Evolutionary conservation across 169 alveolate genomes (phyloP).

Genomic region (Plasmodium adleri): DNA sequence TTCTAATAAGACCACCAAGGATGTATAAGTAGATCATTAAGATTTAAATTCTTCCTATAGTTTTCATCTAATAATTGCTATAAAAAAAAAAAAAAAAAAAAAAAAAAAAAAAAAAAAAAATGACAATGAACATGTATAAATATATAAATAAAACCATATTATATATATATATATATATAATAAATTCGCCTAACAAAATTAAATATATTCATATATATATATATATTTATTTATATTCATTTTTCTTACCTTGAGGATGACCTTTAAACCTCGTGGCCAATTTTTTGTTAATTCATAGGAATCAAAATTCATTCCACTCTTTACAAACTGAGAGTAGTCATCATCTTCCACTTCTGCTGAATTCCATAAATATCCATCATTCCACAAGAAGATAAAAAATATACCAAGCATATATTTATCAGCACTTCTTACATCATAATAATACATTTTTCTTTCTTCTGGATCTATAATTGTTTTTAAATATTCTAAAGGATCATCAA

Average conservation of each 20-base stretch:
- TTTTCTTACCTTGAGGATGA: conserved; percentile 25
- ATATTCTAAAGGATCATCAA: conserved; percentile 24
- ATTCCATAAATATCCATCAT: conserved; percentile 87
- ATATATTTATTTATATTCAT: neutral
- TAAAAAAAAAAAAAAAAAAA: conserved; percentile 1
- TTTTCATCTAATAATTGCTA: conserved; percentile 39
- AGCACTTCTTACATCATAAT: conserved; percentile 84
- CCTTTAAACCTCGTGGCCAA: conserved; percentile 48
- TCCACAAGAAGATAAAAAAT: conserved; percentile 86
- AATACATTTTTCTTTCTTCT: conserved; percentile 77
- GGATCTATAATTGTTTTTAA: conserved; percentile 27
- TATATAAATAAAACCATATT: neutral
- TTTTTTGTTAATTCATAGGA: conserved; percentile 36
- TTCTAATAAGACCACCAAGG: conserved; percentile 65
- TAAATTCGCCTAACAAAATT: neutral
- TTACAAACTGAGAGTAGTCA: conserved; percentile 60
- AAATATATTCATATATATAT: neutral
- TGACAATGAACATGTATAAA: neutral
- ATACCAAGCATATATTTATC: conserved; percentile 76
- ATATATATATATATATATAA: neutral
- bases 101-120: neutral
- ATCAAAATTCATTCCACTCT: conserved; percentile 52
- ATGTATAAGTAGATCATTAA: conserved; percentile 43
- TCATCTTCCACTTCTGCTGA: conserved; percentile 84
- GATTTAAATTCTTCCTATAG: conserved; percentile 32